Base-by-base conservation (phyloP, 768 basidiomycete species). In the Leccinum boreale region DNA sequence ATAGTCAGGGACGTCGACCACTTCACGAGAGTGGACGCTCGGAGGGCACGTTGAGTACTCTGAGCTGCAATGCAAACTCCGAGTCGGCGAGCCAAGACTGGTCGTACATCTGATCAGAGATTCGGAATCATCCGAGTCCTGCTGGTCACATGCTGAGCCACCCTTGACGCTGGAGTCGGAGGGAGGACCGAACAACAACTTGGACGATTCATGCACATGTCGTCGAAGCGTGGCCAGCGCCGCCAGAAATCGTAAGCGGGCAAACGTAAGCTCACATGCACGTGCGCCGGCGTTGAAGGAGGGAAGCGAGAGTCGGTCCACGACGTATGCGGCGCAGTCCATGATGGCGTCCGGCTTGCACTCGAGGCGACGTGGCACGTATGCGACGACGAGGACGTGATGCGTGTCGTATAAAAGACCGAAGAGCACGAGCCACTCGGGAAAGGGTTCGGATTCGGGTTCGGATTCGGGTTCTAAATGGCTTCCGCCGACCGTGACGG, bases 391-490 rank as follows among this genome's bases (percentile, higher is more conserved):
- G 17, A 59, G 61, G n/a, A 67, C 23, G 23, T 39, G 60, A 48
- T 56, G 59, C 0, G 44, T 21, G 26, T 65, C 67, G 19, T 61
- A 69, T n/a, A 60, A 7, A 49, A 71, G 61, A 15, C 65, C 65
- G 31, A 71, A 69, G 10, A 67, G 48, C 0, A 70, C 52, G 24
- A 70, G 45, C 70, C 69, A 67, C 47, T 71, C 67, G 14, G 69
- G 69, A 51, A 65, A 61, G 46, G 56, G 19, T 45, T 31, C 29
- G 55, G 36, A 1, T 48, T n/a, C n/a, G n/a, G n/a, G n/a, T n/a
- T n/a, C n/a, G n/a, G n/a, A n/a, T n/a, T n/a, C n/a, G n/a, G n/a
- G n/a, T n/a, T n/a, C n/a, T n/a, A n/a, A n/a, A n/a, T 28, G 26
- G 26, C 26, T 28, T 28, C 26, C 28, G 28, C 28, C 10, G 28